Conservation (phyloP, 2,329 filamentous ascomycete species). For the Exserohilum rostratum region DNA sequence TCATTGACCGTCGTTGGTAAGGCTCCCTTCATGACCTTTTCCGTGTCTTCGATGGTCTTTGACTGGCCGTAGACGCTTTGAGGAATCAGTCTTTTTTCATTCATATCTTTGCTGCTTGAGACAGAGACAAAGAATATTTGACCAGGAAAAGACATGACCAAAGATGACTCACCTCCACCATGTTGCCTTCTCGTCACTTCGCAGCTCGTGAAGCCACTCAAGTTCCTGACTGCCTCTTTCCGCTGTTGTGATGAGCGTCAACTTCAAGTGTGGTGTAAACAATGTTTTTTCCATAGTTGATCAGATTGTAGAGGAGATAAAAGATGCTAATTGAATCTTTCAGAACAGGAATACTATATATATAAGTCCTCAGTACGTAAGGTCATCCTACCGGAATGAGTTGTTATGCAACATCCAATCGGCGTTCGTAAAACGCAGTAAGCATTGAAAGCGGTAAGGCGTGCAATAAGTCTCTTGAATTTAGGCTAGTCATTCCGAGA, state of each 20-base stretch:
- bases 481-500: conserved; percentile 9
- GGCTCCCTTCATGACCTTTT: conserved; percentile 21
- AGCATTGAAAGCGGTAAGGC: conserved; percentile 4
- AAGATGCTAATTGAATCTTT: neutral
- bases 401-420: conserved; percentile 2
- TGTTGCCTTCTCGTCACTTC: conserved; percentile 37
- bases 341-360: neutral
- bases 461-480: neutral
- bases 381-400: conserved; percentile 6
- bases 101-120: neutral
- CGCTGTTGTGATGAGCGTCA: conserved; percentile 38
- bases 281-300: conserved; percentile 33
- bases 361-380: neutral
- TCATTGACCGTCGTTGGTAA: conserved; percentile 18
- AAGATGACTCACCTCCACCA: conserved; percentile 38
- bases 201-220: conserved; percentile 43
- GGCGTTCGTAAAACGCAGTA: conserved; percentile 12
- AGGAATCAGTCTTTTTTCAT: conserved; percentile 2
- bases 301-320: neutral
- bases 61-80: conserved; percentile 31
- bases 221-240: conserved; percentile 40
- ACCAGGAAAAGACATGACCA: neutral
- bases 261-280: conserved; percentile 37
- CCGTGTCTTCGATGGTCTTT: conserved; percentile 38
- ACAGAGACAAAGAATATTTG: neutral